A percentile compares a stretch with the other conserved stretches of the same genome.
These are phyloP conservation scores for Pholiota adiposa DNA, from an alignment of 1,284 basidiomycete species.

Conservation along the genomic window DNA sequence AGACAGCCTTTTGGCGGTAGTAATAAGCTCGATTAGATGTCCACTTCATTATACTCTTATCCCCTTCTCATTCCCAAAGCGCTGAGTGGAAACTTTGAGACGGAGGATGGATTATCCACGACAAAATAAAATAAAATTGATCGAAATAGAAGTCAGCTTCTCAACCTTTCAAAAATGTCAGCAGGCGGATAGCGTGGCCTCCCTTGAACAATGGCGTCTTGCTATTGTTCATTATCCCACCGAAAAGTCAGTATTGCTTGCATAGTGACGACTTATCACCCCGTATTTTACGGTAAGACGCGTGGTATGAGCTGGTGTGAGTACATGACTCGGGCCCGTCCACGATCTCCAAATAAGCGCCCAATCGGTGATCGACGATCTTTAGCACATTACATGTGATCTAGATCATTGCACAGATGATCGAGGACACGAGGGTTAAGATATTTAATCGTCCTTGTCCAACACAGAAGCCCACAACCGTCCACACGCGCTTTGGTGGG, in stretches of 20 bases:
- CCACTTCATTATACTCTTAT: neutral
- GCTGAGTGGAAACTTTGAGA: neutral
- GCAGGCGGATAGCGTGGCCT: neutral
- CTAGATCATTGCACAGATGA: neutral
- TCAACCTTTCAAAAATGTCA: neutral
- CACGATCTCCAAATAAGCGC: conserved; percentile 7
- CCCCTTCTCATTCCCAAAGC: neutral
- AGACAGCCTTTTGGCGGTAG: neutral
- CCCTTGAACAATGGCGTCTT: neutral
- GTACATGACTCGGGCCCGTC: neutral
- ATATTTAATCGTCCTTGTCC: neutral
- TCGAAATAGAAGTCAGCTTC: too few species aligned
- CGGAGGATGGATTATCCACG: too few species aligned
- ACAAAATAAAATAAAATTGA: too few species aligned
- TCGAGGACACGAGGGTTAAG: neutral
- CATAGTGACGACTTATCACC: neutral
- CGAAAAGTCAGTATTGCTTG: too few species aligned
- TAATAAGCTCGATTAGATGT: neutral
- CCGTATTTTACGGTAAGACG: neutral
- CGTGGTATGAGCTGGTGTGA: neutral
- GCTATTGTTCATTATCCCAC: too few species aligned
- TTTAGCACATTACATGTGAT: conserved; percentile 4
- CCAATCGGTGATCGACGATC: conserved; percentile 19
- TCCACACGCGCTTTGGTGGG: neutral
- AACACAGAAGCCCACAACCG: neutral